A percentile compares a stretch with the other conserved stretches of the same genome.
Evolutionary conservation across 805 yeast species (phyloP).

Genomic region (Maudiozyma barnettii): DNA sequence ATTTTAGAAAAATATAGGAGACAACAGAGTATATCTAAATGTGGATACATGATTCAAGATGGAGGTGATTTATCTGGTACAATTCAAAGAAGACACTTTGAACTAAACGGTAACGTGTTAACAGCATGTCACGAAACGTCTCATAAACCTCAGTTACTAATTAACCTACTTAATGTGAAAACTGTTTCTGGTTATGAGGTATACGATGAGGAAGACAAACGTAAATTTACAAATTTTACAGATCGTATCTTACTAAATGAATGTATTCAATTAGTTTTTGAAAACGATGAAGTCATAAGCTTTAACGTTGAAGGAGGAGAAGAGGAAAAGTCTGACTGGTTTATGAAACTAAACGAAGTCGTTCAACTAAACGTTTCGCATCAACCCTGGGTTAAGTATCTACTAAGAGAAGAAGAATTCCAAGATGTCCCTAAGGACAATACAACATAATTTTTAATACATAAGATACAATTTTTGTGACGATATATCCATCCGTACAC

Average conservation of each 20-base stretch:
- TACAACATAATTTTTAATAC: background rate
- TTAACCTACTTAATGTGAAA: constrained; percentile 62
- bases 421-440: background rate
- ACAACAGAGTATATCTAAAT: constrained; percentile 31
- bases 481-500: background rate
- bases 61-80: constrained; percentile 70
- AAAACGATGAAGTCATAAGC: constrained; percentile 71
- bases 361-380: constrained; percentile 47
- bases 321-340: constrained; percentile 59
- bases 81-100: constrained; percentile 57
- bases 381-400: constrained; percentile 52
- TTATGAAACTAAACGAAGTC: constrained; percentile 44
- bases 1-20: constrained; percentile 32
- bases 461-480: background rate
- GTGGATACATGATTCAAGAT: constrained; percentile 75
- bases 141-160: constrained; percentile 59
- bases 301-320: constrained; percentile 65
- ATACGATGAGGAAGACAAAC: constrained; percentile 19
- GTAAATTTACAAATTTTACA: constrained; percentile 61
- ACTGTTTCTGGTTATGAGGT: constrained; percentile 30
- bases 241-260: constrained; percentile 45
- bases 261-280: constrained; percentile 65
- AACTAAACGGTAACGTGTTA: constrained; percentile 56
- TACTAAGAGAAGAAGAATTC: constrained; percentile 11
- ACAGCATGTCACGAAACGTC: constrained; percentile 67